Evolutionary conservation across 1,284 basidiomycete genomes (phyloP).

Genomic region (Cryptococcus jaspeensis): DNA sequence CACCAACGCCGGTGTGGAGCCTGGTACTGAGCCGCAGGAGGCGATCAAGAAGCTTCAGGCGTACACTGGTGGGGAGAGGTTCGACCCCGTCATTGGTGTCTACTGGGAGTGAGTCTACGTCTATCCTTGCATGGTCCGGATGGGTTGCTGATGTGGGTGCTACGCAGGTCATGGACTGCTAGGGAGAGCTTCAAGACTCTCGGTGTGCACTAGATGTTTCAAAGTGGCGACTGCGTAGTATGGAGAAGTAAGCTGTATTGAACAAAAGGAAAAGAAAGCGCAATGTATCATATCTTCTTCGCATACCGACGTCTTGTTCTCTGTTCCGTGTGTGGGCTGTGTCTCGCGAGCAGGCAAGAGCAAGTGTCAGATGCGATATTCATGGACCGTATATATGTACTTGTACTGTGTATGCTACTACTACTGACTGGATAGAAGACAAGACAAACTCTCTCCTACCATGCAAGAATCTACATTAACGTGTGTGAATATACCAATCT

Average conservation of each 20-base stretch:
- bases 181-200: conserved; percentile 40
- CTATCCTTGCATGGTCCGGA: neutral
- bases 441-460: too few species aligned
- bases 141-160: neutral
- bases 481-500: too few species aligned
- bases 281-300: too few species aligned
- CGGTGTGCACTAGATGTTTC: conserved; percentile 28
- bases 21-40: conserved; percentile 23
- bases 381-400: too few species aligned
- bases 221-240: neutral
- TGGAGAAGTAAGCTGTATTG: neutral
- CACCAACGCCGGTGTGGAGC: conserved; percentile 39
- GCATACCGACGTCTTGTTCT: too few species aligned
- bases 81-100: conserved; percentile 39
- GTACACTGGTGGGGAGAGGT: conserved; percentile 36
- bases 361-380: too few species aligned
- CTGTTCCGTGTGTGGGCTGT: too few species aligned
- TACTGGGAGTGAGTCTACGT: conserved; percentile 45
- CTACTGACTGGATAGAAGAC: too few species aligned
- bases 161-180: conserved; percentile 30
- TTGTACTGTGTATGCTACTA: too few species aligned
- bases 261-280: too few species aligned
- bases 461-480: too few species aligned
- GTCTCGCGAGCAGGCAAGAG: too few species aligned
- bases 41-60: conserved; percentile 34